These are phyloP conservation scores for Furcasterigmium furcatum DNA, from an alignment of 2,329 filamentous ascomycete genomes.

Conservation along the genomic window DNA sequence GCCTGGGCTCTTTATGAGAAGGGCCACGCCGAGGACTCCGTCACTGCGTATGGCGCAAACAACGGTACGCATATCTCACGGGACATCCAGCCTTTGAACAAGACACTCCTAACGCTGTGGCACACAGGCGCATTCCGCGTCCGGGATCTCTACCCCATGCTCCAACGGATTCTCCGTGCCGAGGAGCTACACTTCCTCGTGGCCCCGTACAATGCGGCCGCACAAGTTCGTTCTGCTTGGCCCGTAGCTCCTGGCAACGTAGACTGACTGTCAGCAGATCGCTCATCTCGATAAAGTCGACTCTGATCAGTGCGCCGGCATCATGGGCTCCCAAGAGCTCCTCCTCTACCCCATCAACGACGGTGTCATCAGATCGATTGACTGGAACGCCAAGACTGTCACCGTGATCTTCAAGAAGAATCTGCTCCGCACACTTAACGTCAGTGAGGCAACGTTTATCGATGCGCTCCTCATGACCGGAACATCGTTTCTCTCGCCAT, in stretches of 20 bases:
- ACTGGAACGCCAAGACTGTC: conserved; percentile 68
- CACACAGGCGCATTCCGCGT: conserved; percentile 64
- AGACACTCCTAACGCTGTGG: neutral
- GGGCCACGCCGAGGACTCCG: conserved; percentile 75
- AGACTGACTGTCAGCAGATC: conserved; percentile 48
- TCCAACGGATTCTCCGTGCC: conserved; percentile 71
- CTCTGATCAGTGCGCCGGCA: conserved; percentile 66
- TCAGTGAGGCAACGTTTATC: conserved; percentile 70
- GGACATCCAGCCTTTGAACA: neutral
- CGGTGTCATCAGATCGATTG: conserved; percentile 62
- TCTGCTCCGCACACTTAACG: conserved; percentile 66
- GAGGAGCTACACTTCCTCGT: conserved; percentile 73
- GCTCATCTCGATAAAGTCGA: conserved; percentile 72
- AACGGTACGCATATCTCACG: conserved; percentile 53
- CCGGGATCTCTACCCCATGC: conserved; percentile 70
- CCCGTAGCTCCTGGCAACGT: neutral
- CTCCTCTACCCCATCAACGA: conserved; percentile 83
- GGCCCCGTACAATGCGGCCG: conserved; percentile 82
- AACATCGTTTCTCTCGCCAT: conserved; percentile 73
- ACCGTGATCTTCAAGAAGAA: conserved; percentile 60
- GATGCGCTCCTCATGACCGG: conserved; percentile 83
- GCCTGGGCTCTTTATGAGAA: conserved; percentile 88
- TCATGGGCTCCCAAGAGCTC: conserved; percentile 82
- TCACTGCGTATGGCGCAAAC: conserved; percentile 76
- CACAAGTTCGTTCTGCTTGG: conserved; percentile 59